Evolutionary conservation across 2,329 filamentous ascomycete genomes (phyloP), one percentile per base, ranked within the genome.

Genomic region (Verticillium dahliae): DNA sequence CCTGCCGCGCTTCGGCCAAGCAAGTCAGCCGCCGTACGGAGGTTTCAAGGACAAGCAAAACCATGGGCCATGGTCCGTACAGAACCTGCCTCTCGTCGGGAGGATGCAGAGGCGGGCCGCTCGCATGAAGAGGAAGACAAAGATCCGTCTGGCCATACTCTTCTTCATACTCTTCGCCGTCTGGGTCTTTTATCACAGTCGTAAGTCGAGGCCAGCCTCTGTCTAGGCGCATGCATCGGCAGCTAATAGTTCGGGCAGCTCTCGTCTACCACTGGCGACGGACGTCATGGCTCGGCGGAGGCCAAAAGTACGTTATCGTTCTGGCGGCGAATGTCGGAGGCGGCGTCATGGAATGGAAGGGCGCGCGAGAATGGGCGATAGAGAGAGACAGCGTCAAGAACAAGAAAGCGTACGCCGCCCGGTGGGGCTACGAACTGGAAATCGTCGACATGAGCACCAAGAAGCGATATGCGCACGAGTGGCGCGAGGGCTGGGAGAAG

Each of bases 401-500:
- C 78, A 99, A 99, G 81, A 89, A 90, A 72, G 90, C 89, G 70
- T 99, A 99, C 72, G 89, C 87, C 2, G 82, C 85, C 38, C 84
- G 83, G 73, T 98, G 95, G 93, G 95, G 95, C 14, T 98, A 99
- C 74, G 90, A 97, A 65, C 80, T 99, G 62, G 95, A 99, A 74
- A 90, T 98, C 71, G 92, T 96, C 67, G 96, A 99, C 74, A 96
- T 99, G 93, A 94, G 92, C 78, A 97, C 93, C 60, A 97, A 97
- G 84, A 98, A 97, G 79, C 88, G 93, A 67, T 99, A 99, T 73
- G 94, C 95, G 34, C 95, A 99, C 77, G 95, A 99, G 77, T 99
- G 95, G 95, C 86, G 95, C 70, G 95, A 99, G 77, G 96, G 94
- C 74, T 99, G 95, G 95, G 95, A 99, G 77, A 99, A 98, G 81